phyloP scores from a whole-genome alignment of 2,329 filamentous ascomycete species.

The Amphichorda felina region DNA sequence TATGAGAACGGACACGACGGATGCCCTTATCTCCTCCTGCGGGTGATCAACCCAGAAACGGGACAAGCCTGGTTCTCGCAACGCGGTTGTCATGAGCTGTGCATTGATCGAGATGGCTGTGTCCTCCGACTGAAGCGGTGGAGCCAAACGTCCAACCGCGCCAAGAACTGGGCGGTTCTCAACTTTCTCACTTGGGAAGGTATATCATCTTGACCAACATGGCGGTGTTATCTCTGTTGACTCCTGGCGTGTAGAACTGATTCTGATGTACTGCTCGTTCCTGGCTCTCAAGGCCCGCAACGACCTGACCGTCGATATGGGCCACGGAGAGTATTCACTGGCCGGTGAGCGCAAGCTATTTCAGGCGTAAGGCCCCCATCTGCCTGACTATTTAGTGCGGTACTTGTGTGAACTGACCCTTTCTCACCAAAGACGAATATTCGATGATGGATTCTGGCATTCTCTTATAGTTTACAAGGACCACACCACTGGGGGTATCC shows the following conservation, averaged over 20 bases:
- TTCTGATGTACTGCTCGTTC: conserved; percentile 47
- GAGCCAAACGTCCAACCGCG: conserved; percentile 27
- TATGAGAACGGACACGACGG: conserved; percentile 31
- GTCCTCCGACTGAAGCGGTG: conserved; percentile 40
- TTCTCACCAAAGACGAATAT: conserved; percentile 31
- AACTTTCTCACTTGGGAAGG: conserved; percentile 51
- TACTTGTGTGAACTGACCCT: not conserved
- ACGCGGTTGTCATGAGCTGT: conserved; percentile 41
- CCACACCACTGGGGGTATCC: conserved; percentile 28
- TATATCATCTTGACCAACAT: conserved; percentile 16
- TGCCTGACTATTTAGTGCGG: not conserved
- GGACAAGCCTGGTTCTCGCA: conserved; percentile 33
- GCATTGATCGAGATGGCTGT: conserved; percentile 34
- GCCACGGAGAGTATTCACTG: conserved; percentile 33
- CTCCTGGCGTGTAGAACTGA: conserved; percentile 32
- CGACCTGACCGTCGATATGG: conserved; percentile 27
- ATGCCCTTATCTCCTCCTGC: conserved; percentile 34
- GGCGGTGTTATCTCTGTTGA: not conserved
- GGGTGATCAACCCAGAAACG: conserved; percentile 25
- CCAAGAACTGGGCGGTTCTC: conserved; percentile 41
- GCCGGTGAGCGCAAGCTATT: conserved; percentile 38
- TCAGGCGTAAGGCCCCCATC: conserved; percentile 36
- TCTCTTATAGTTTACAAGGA: conserved; percentile 43
- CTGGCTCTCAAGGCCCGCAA: conserved; percentile 42
- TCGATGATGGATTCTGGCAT: conserved; percentile 42